A percentile compares a stretch with the other conserved stretches of the same genome.
Evolutionary conservation across 129 eudicot genomes (phyloP).

Genomic region (Artemisia tridentata): DNA sequence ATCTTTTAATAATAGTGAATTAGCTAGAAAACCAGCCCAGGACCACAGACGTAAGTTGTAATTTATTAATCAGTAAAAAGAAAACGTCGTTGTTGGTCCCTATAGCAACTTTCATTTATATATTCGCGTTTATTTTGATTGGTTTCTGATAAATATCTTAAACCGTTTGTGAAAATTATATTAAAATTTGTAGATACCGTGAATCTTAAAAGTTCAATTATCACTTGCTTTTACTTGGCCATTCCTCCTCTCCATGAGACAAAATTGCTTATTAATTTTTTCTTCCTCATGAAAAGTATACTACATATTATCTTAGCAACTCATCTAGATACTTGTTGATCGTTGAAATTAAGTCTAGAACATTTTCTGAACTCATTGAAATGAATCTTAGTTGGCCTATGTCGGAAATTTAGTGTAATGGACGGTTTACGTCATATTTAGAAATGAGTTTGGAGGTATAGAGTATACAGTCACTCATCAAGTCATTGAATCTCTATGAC

Average conservation of each 20-base stretch:
- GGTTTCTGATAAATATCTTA: not conserved
- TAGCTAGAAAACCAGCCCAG: not conserved
- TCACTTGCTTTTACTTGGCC: constrained; percentile 10
- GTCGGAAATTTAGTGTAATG: too few species aligned
- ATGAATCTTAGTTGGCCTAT: too few species aligned
- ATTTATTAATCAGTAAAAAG: not conserved
- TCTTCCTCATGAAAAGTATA: not conserved
- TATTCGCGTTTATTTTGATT: not conserved
- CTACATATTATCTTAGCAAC: not conserved
- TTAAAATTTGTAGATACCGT: not conserved
- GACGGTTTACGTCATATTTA: too few species aligned
- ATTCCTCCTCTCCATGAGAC: constrained; percentile 1
- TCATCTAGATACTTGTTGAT: not conserved
- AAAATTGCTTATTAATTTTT: not conserved
- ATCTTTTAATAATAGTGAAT: not conserved
- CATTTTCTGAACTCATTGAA: not conserved
- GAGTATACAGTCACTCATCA: too few species aligned
- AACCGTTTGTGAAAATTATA: too few species aligned
- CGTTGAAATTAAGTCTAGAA: too few species aligned
- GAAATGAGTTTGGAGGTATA: too few species aligned
- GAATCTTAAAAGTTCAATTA: constrained; percentile 12
- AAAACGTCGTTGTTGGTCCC: not conserved
- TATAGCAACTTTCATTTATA: constrained; percentile 13
- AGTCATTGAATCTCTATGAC: too few species aligned
- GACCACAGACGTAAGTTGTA: constrained; percentile 10